These are phyloP conservation scores for Dorcoceras hygrometricum DNA, from an alignment of 257 asterid species.

Conservation along the genomic window DNA sequence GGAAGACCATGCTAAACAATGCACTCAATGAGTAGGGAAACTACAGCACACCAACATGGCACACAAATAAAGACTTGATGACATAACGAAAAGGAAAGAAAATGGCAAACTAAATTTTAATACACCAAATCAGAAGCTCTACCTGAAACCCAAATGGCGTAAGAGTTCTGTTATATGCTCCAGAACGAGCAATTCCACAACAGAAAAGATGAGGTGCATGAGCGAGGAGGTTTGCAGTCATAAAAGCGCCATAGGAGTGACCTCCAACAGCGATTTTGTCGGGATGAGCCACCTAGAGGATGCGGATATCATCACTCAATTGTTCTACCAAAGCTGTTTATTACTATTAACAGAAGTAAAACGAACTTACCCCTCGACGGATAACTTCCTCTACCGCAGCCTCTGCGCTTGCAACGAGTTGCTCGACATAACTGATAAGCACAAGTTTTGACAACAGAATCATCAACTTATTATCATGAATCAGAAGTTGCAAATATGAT, in stretches of 20 bases:
- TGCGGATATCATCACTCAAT: slow-evolving; percentile 22
- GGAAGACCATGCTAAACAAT: slow-evolving; percentile 19
- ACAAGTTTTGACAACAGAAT: slow-evolving; percentile 19
- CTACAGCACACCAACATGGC: neutral
- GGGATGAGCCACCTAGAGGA: slow-evolving; percentile 86
- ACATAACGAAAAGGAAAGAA: neutral
- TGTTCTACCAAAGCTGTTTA: neutral
- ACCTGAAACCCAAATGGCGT: slow-evolving; percentile 99
- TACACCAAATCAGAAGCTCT: slow-evolving; percentile 20
- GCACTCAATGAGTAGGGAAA: slow-evolving; percentile 1
- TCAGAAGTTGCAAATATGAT: neutral
- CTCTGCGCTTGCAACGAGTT: slow-evolving; percentile 95
- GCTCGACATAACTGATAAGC: slow-evolving; percentile 77
- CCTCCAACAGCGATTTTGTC: slow-evolving; percentile 91
- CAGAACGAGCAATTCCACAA: slow-evolving; percentile 97
- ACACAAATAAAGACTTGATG: neutral
- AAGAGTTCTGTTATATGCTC: slow-evolving; percentile 96
- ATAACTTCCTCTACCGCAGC: slow-evolving; percentile 96
- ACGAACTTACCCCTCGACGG: slow-evolving; percentile 81
- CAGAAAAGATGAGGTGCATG: slow-evolving; percentile 96
- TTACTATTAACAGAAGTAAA: slow-evolving; percentile 13
- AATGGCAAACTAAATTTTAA: neutral
- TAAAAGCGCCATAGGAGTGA: slow-evolving; percentile 98
- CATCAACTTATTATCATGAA: neutral
- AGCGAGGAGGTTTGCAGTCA: slow-evolving; percentile 97